Percentiles rank a stretch among this genome's conserved stretches.
Conservation (phyloP, 2,329 filamentous ascomycete species). For the Pseudodiploospora longispora region DNA sequence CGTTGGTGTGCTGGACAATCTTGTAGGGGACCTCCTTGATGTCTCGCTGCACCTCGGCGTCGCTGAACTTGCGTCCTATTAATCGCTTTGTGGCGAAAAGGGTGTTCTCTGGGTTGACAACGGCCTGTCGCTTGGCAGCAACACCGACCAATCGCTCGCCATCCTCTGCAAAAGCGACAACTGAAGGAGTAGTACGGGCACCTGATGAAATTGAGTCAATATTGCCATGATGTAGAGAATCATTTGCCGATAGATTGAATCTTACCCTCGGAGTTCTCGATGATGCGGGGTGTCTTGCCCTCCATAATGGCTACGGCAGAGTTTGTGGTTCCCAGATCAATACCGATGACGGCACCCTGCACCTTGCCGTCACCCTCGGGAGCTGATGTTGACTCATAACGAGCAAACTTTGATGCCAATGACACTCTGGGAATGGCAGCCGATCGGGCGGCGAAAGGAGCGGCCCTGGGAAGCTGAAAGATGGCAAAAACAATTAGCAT, state of each 20-base stretch:
- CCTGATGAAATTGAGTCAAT: constrained; percentile 13
- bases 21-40: constrained; percentile 98
- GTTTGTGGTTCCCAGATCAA: constrained; percentile 97
- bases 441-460: constrained; percentile 59
- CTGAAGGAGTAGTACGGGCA: constrained; percentile 53
- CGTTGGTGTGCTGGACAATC: constrained; percentile 94
- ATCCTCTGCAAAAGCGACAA: constrained; percentile 91
- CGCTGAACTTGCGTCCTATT: constrained; percentile 95
- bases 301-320: constrained; percentile 97
- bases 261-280: constrained; percentile 91
- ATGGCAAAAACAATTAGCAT: constrained; percentile 12
- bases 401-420: constrained; percentile 63
- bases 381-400: constrained; percentile 61
- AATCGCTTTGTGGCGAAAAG: constrained; percentile 98
- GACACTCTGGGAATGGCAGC: constrained; percentile 61
- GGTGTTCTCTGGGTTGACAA: constrained; percentile 97
- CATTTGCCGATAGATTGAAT: background rate
- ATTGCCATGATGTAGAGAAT: no score
- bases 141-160: constrained; percentile 96
- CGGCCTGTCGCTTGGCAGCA: constrained; percentile 93
- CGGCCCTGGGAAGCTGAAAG: constrained; percentile 67
- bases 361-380: constrained; percentile 59
- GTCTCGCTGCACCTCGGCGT: constrained; percentile 88
- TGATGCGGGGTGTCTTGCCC: constrained; percentile 90
- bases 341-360: constrained; percentile 93